Base-by-base conservation (phyloP, 139 green algal genomes). In the Ostreobium quekettii region DNA sequence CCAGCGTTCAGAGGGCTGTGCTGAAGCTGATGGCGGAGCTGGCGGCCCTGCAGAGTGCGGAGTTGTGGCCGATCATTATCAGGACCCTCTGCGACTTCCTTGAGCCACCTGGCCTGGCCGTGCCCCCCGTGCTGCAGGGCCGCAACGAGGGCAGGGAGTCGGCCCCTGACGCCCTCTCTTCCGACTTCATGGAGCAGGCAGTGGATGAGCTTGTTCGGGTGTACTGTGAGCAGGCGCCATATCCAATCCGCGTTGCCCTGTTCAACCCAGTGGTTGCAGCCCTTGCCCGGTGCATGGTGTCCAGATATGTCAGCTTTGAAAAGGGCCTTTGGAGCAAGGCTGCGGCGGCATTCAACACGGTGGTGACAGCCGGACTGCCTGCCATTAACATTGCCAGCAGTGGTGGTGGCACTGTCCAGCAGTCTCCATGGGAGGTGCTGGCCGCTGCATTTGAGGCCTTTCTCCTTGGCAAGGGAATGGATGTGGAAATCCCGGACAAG, bases 1-100 rank as follows among this genome's bases (percentile, higher is more conserved):
- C 85, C 1, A 83, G 84, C 1, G 80, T 95, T 2, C 88, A 95
- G 69, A 86, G 86, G 62, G 76, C 78, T 0, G 83, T 78, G n/a
- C 67, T 95, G 39, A 65, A 60, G 0, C 58, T 90, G n/a, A 78
- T 89, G 3, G 75, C 79, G 1, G 71, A 69, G 26, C 46, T 94
- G 26, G 71, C 72, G 4, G 80, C 72, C 63, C 33, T 58, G 2
- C n/a, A 53, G 42, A 26, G 68, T 39, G 57, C 60, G 19, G 64
- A 71, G 7, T 60, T 70, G 3, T 83, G 78, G 78, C 53, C 60
- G 5, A 66, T 76, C 36, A 48, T 78, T 38, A 53, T 80, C 47
- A 6, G 35, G 15, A 56, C 74, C 46, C 48, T 83, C 42, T 78
- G 71, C 42, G 57, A 64, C 36, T 76, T 80, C 46, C 61, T 86